phyloP scores from a whole-genome alignment of 2,329 filamentous ascomycete genomes.

The Colletotrichum chrysophilum region DNA sequence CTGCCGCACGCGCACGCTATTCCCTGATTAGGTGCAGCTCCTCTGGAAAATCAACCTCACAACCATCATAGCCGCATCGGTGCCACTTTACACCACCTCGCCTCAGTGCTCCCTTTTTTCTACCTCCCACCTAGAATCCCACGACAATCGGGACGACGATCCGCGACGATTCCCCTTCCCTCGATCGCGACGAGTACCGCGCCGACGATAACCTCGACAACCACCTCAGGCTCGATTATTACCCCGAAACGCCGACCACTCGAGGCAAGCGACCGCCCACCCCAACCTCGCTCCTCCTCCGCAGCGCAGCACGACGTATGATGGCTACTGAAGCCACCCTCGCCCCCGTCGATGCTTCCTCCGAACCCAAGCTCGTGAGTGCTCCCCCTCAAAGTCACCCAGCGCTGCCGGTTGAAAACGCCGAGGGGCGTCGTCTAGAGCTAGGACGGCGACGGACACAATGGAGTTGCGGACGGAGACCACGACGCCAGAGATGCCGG shows the following conservation, averaged over 20 bases:
- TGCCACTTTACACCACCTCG: slow-evolving; percentile 8
- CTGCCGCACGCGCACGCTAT: slow-evolving; percentile 34
- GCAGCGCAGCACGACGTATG: slow-evolving; percentile 51
- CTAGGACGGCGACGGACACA: background rate
- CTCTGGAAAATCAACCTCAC: slow-evolving; percentile 29
- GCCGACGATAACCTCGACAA: background rate
- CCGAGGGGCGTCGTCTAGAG: background rate
- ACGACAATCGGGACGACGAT: slow-evolving; percentile 6
- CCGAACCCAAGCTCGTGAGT: slow-evolving; percentile 52
- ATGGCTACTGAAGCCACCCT: slow-evolving; percentile 68
- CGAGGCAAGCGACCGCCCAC: slow-evolving; percentile 23
- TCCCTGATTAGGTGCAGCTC: slow-evolving; percentile 37
- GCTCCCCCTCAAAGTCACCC: background rate
- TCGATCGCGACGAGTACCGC: background rate
- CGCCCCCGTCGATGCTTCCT: slow-evolving; percentile 58
- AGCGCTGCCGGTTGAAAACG: background rate
- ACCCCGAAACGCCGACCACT: slow-evolving; percentile 17
- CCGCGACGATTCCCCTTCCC: background rate
- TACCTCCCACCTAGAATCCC: background rate
- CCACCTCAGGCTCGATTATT: background rate
- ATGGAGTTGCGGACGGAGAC: background rate
- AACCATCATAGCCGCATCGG: slow-evolving; percentile 22
- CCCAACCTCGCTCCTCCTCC: slow-evolving; percentile 32
- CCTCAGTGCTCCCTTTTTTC: slow-evolving; percentile 17
- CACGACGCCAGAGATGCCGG: background rate